Evolutionary conservation across 345 rosid genomes (phyloP), one percentile per base, ranked within the genome.

Genomic region (Rhodamnia argentea): DNA sequence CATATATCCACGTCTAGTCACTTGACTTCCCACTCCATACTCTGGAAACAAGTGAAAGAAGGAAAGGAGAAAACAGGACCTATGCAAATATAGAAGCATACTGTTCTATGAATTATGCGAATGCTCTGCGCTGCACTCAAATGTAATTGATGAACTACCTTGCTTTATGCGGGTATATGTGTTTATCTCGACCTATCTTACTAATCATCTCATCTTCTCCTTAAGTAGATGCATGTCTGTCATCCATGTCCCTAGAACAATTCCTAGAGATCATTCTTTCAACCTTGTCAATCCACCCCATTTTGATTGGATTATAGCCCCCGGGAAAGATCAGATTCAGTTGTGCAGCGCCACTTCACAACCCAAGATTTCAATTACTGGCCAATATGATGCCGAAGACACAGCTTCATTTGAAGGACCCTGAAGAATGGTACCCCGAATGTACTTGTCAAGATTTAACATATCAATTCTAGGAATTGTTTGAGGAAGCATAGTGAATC

Each of bases 1-100:
- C 90, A 83, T 82, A 83, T 87, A 89, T 40, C 90, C 88, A 15
- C 55, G 18, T 8, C 83, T 84, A 15, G 90, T 82, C 13, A 75
- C 83, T 40, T 60, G 51, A 64, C 87, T 82, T 52, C 87, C 86
- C 83, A 86, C 57, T 3, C 89, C 92, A 54, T 88, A 87, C 20
- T 87, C 86, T 84, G 40, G 13, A 58, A 59, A 26, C 13, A 27
- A 27, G 10, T 14, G 44, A 32, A 16, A 64, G 32, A 32, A 64
- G 78, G 24, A 64, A 64, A 64, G 44, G 4, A 8, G 9, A 64
- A 64, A 64, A 4, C 78, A 32, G 44, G 20, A 18, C 78, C 24
- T 64, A 16, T 16, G 6, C 22, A 32, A 64, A 8, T 32, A 10
- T 32, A 62, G 75, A 29, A 62, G 44, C 44, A 32, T 32, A 18